A percentile compares a stretch with the other conserved stretches of the same genome.
phyloP scores from a whole-genome alignment of 306 rosid species.

The Gynostemma pentaphyllum region DNA sequence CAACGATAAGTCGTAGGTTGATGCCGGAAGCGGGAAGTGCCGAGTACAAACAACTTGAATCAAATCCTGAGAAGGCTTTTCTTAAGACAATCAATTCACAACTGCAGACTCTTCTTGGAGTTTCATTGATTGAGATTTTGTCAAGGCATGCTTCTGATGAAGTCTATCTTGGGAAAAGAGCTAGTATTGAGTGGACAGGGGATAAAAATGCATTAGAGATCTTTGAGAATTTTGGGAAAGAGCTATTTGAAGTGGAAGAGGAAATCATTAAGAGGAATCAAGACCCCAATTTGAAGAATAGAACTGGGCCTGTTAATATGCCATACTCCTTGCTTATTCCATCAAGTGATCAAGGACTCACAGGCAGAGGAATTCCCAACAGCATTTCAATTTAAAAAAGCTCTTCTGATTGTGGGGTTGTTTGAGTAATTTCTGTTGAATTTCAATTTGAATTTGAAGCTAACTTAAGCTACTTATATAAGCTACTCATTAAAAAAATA shows the following conservation, averaged over 20 bases:
- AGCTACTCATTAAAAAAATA: no score
- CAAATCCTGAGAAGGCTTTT: slow-evolving; percentile 47
- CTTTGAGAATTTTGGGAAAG: slow-evolving; percentile 37
- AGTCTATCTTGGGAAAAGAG: slow-evolving; percentile 61
- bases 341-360: slow-evolving; percentile 41
- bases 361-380: slow-evolving; percentile 65
- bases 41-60: slow-evolving; percentile 36
- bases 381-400: slow-evolving; percentile 37
- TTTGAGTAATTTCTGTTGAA: no score
- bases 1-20: slow-evolving; percentile 30
- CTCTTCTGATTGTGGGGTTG: no score
- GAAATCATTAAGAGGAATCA: slow-evolving; percentile 28
- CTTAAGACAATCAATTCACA: slow-evolving; percentile 48
- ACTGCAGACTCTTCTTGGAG: slow-evolving; percentile 34
- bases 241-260: slow-evolving; percentile 30
- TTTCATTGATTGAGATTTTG: slow-evolving; percentile 52
- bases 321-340: slow-evolving; percentile 59
- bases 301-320: slow-evolving; percentile 50
- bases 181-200: slow-evolving; percentile 50
- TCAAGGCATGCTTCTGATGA: slow-evolving; percentile 78
- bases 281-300: slow-evolving; percentile 31
- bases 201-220: slow-evolving; percentile 36
- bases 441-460: no score
- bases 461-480: no score
- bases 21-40: slow-evolving; percentile 47